Base-by-base conservation (phyloP, 2,329 filamentous ascomycete genomes). In the Chaetomiaceae sp. region DNA sequence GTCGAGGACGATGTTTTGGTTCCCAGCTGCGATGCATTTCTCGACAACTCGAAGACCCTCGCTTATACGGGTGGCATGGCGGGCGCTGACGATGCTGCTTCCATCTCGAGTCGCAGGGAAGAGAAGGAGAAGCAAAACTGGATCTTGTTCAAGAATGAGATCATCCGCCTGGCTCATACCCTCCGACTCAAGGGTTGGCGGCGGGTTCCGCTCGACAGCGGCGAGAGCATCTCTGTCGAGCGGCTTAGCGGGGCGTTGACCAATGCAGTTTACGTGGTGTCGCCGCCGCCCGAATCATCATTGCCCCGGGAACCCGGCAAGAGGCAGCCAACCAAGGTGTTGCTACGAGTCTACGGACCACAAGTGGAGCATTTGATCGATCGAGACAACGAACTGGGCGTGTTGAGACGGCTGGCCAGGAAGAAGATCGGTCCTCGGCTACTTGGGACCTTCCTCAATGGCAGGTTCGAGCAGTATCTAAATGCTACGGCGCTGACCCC, bases 331-430 rank as follows among this genome's bases (percentile, higher is more conserved):
- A 68, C 71, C 3, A 96, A 95, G 69, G 75, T 99, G 2, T 78
- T 99, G 0, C 77, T 99, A 16, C 86, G 94, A 34, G 87, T 99
- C 54, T 99, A 99, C 63, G 94, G 94, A 0, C 90, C 92, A 0
- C 89, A 97, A 64, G 92, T 95, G 2, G 92, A 96, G 65, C 90
- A 97, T 68, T 79, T 99, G 38, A 99, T 99, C 63, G 92, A 99
- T 67, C 82, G 94, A 55, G 89, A 96, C 52, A 87, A 87, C 21
- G 94, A 99, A 68, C 76, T 99, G 14, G 83, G 85, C 55, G 94
- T 97, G 44, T 78, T 99, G 16, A 82, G 86, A 54, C 86, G 94
- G 37, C 79, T 99, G 29, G 90, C 89, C 2, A 85, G 88, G 51
- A 96, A 96, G 76, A 90, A 87, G 62, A 99, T 99, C 59, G 94